A percentile compares a stretch with the other conserved stretches of the same genome.
phyloP scores from a whole-genome alignment of 2,329 filamentous ascomycete genomes.

The Monosporascus sp. region DNA sequence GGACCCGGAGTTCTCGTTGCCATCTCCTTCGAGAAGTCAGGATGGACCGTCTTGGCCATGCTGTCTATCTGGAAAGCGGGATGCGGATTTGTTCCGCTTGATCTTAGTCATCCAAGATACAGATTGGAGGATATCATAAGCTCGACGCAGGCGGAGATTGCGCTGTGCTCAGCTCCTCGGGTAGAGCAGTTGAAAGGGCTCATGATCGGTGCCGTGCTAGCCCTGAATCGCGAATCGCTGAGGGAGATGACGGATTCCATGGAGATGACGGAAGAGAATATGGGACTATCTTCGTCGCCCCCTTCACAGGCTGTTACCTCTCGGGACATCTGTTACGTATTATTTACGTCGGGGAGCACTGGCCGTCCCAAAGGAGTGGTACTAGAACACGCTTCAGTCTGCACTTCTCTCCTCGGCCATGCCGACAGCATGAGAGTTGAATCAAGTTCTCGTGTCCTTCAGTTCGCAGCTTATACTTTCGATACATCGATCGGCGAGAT shows the following conservation, averaged over 20 bases:
- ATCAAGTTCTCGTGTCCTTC: slow-evolving; percentile 10
- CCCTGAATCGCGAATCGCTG: too few relatives aligned
- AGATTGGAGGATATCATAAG: too few relatives aligned
- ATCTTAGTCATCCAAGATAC: slow-evolving; percentile 11
- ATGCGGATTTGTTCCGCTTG: slow-evolving; percentile 19
- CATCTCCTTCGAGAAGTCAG: slow-evolving; percentile 10
- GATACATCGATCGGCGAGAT: slow-evolving; percentile 16
- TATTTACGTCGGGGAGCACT: slow-evolving; percentile 55
- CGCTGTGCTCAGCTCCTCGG: too few relatives aligned
- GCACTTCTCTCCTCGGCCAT: slow-evolving; percentile 48
- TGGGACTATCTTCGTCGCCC: background rate
- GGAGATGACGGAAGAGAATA: background rate
- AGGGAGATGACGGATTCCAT: slow-evolving; percentile 4
- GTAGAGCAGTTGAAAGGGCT: too few relatives aligned
- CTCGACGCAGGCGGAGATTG: too few relatives aligned
- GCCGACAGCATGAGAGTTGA: background rate
- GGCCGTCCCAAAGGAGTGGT: slow-evolving; percentile 52
- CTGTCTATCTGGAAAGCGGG: slow-evolving; percentile 20
- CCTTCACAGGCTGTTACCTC: background rate
- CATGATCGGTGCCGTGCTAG: too few relatives aligned
- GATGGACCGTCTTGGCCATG: slow-evolving; percentile 12
- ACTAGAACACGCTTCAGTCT: slow-evolving; percentile 49
- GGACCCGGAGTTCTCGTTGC: slow-evolving; percentile 8
- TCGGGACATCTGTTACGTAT: slow-evolving; percentile 33
- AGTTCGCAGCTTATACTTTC: slow-evolving; percentile 14